Conservation (phyloP, 2,329 filamentous ascomycete species). For the Apiospora kogelbergensis region DNA sequence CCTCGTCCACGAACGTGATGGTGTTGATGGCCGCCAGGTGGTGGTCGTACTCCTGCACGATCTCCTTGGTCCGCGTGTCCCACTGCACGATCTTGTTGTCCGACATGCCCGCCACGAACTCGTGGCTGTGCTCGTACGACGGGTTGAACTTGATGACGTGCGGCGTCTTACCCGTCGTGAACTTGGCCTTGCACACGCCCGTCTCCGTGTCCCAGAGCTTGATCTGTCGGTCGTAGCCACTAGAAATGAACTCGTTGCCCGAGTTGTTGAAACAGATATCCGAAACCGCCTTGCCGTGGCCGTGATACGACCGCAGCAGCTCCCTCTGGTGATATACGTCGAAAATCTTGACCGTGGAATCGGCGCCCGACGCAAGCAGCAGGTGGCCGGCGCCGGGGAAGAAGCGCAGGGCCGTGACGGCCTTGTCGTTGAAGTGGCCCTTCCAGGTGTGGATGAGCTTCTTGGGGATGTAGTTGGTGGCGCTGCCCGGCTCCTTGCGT, state of each 20-base stretch:
- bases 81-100: conserved; percentile 99
- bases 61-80: conserved; percentile 75
- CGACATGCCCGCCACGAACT: conserved; percentile 95
- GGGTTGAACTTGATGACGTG: conserved; percentile 96
- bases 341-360: conserved; percentile 90
- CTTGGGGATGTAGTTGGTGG: conserved; percentile 92
- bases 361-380: conserved; percentile 84
- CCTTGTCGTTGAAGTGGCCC: conserved; percentile 68
- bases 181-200: conserved; percentile 82
- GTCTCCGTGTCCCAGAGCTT: conserved; percentile 99
- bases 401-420: conserved; percentile 86
- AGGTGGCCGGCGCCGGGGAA: conserved; percentile 87
- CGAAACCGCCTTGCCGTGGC: conserved; percentile 86
- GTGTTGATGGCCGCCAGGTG: conserved; percentile 98
- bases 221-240: conserved; percentile 92
- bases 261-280: conserved; percentile 84
- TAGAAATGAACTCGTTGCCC: conserved; percentile 84
- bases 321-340: conserved; percentile 90
- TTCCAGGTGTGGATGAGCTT: conserved; percentile 92
- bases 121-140: conserved; percentile 70
- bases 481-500: conserved; percentile 73
- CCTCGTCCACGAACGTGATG: conserved; percentile 92
- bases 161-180: conserved; percentile 91
- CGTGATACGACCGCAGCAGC: conserved; percentile 85
- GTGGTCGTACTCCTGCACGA: conserved; percentile 97